A percentile compares a stretch with the other conserved stretches of the same genome.
Evolutionary conservation across 441 rosid genomes (phyloP).

Genomic region (Jatropha multifida): DNA sequence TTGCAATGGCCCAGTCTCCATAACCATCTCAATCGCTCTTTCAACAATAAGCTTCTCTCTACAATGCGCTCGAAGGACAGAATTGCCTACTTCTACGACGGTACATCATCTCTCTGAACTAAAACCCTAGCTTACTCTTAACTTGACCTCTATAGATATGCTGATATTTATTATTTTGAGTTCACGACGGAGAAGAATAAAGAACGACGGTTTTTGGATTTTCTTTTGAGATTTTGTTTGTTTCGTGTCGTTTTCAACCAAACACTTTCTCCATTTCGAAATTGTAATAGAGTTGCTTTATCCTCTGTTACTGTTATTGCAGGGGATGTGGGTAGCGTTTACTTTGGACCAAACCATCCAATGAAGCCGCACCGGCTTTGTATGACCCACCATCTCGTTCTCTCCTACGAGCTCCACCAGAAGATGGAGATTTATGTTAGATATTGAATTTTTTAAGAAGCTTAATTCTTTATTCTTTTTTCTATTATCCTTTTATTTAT

Average conservation of each 20-base stretch:
- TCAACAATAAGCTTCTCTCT: background rate
- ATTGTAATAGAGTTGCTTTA: background rate
- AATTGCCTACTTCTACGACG: slow-evolving; percentile 91
- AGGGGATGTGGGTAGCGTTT: slow-evolving; percentile 96
- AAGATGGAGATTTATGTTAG: slow-evolving; percentile 90
- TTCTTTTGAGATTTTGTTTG: background rate
- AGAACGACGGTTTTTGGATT: background rate
- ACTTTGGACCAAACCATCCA: slow-evolving; percentile 98
- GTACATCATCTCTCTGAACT: slow-evolving; percentile 27
- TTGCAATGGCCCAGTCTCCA: slow-evolving; percentile 14
- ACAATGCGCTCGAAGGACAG: slow-evolving; percentile 83
- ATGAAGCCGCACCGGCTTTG: slow-evolving; percentile 98
- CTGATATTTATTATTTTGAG: background rate
- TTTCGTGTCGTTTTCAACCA: background rate
- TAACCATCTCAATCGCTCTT: slow-evolving; percentile 9
- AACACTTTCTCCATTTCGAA: too few species aligned
- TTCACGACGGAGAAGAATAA: background rate
- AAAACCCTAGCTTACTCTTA: slow-evolving; percentile 17
- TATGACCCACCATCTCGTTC: slow-evolving; percentile 98
- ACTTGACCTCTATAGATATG: background rate
- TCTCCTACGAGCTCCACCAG: slow-evolving; percentile 84
- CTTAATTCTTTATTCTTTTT: slow-evolving; percentile 3
- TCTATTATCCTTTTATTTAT: background rate
- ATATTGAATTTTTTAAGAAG: background rate
- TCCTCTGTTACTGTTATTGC: slow-evolving; percentile 24